Percentiles rank a stretch among this genome's conserved stretches.
Evolutionary conservation across 805 yeast species (phyloP).

Genomic region (Teunomyces aglyptinius): DNA sequence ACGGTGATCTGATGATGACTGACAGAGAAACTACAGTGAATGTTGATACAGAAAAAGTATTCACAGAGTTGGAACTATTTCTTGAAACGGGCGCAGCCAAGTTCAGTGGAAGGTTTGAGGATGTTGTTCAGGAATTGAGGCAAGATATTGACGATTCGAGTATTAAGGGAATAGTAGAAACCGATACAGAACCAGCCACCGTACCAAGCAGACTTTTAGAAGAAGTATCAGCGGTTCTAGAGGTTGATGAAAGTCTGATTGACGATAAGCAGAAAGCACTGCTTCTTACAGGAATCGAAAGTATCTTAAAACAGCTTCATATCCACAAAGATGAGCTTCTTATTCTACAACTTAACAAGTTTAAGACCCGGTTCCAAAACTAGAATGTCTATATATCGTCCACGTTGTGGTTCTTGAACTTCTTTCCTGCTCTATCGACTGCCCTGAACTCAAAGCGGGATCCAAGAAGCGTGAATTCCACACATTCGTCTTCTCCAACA

Average conservation of each 20-base stretch:
- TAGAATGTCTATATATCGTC: constrained; percentile 42
- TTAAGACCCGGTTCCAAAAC: neutral
- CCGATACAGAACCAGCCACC: constrained; percentile 5
- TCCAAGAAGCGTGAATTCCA: constrained; percentile 71
- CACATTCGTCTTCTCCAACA: constrained; percentile 30
- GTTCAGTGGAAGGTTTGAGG: constrained; percentile 22
- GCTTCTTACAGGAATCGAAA: constrained; percentile 10
- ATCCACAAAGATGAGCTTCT: constrained; percentile 20
- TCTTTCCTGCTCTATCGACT: constrained; percentile 77
- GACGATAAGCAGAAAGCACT: constrained; percentile 5
- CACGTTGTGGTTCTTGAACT: constrained; percentile 78
- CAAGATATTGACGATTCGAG: constrained; percentile 12
- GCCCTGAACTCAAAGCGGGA: constrained; percentile 73
- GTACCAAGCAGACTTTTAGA: constrained; percentile 6
- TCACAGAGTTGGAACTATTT: constrained; percentile 25
- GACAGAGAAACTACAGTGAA: constrained; percentile 9
- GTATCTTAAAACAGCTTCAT: constrained; percentile 12
- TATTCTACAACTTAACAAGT: constrained; percentile 18
- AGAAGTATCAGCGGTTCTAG: constrained; percentile 5
- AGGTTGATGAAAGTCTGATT: neutral
- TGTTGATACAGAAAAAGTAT: constrained; percentile 17
- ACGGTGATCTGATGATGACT: constrained; percentile 1
- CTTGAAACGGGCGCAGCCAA: constrained; percentile 15
- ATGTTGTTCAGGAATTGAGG: constrained; percentile 3
- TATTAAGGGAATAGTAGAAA: constrained; percentile 11